Evolutionary conservation across 2,329 filamentous ascomycete genomes (phyloP), one percentile per base, ranked within the genome.

Genomic region (Berkeleyomyces basicola): DNA sequence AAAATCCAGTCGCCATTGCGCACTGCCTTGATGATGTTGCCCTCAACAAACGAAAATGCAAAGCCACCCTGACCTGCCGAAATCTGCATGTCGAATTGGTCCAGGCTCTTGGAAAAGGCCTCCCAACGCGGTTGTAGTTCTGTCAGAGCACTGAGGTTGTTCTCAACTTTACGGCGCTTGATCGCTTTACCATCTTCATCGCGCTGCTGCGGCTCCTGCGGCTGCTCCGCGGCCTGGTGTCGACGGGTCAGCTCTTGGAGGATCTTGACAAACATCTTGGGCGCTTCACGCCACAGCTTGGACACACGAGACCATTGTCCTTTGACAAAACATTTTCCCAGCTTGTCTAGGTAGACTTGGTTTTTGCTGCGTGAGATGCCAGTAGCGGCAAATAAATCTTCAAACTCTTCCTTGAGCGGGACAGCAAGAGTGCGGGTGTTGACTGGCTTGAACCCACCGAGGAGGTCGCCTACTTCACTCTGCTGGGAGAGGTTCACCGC

Each of bases 401-500:
- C 90, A 67, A 99, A 99, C 66, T 95, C 89, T 68, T 97, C 93
- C 68, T 95, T 90, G 70, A 99, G 76, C 0, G 93, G 92, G 44
- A 96, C 82, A 0, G 93, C 87, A 63, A 97, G 78, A 65, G 85
- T 95, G 67, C 92, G 84, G 49, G 93, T 83, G 70, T 92, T 96
- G 64, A 99, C 87, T 0, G 93, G 93, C 72, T 99, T 99, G 76
- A 95, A 97, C 0, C 93, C 93, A 68, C 93, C 95, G 0, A 99
- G 78, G 10, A 99, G 76, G 74, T 99, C 93, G n/a, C 91, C 88
- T 47, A 88, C 91, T 73, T 99, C 95, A 70, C 91, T 97, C 72
- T 99, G 95, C 71, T 99, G 95, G 0, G 93, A 99, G 71, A 99
- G 73, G 70, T 99, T 99, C 70, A 99, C 90, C 2, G 91, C 89